Conservation (phyloP, 2,329 filamentous ascomycete species). For the Elsinoe necatrix region DNA sequence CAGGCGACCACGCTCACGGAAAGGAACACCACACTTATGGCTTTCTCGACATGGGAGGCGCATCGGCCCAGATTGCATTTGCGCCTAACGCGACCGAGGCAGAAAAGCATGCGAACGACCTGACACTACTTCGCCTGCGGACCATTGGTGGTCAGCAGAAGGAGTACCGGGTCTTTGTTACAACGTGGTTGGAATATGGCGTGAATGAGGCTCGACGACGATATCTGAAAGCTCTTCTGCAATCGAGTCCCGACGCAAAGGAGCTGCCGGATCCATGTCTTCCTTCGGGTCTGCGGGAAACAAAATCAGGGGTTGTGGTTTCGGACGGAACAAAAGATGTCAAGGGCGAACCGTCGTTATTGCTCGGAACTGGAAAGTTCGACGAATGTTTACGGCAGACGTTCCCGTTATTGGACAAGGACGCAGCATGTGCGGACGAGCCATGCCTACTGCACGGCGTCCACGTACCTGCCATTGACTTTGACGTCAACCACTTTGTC, state of each 20-base stretch:
- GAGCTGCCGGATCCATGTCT: conserved; percentile 89
- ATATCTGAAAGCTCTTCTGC: conserved; percentile 69
- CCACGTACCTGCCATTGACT: conserved; percentile 91
- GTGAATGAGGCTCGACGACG: conserved; percentile 83
- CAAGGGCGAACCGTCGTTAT: conserved; percentile 38
- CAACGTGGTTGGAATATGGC: conserved; percentile 96
- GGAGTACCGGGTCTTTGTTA: conserved; percentile 88
- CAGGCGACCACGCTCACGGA: conserved; percentile 66
- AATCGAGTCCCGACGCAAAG: conserved; percentile 56
- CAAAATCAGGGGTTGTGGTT: conserved; percentile 58
- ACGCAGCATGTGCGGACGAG: conserved; percentile 69
- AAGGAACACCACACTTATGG: conserved; percentile 91
- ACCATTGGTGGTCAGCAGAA: conserved; percentile 66
- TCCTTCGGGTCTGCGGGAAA: conserved; percentile 66
- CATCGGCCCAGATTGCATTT: conserved; percentile 95
- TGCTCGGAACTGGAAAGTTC: conserved; percentile 81
- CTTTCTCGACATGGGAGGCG: conserved; percentile 96
- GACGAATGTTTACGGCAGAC: conserved; percentile 74
- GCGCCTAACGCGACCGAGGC: conserved; percentile 89
- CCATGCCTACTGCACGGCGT: conserved; percentile 87
- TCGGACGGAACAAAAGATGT: conserved; percentile 37
- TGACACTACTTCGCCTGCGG: conserved; percentile 77
- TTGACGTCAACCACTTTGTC: conserved; percentile 93
- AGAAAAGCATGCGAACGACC: conserved; percentile 76
- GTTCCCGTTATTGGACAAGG: conserved; percentile 80